A percentile compares a stretch with the other conserved stretches of the same genome.
phyloP scores from a whole-genome alignment of 2,329 filamentous ascomycete genomes.

The Trichophyton rubrum region DNA sequence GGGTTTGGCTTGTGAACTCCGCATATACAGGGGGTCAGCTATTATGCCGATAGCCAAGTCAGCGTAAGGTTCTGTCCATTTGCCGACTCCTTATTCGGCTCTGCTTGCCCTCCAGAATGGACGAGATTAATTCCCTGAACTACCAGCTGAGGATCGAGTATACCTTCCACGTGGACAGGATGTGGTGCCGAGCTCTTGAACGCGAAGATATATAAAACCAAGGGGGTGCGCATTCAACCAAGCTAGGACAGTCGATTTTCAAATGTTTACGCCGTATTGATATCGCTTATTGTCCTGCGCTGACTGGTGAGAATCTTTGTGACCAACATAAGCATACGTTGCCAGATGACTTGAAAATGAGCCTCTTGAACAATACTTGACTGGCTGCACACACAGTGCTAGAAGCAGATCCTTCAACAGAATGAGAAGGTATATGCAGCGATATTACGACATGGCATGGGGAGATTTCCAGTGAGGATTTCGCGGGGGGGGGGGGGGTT shows the following conservation, averaged over 20 bases:
- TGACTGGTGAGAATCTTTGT: background rate
- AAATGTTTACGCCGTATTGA: background rate
- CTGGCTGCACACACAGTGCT: background rate
- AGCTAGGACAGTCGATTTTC: background rate
- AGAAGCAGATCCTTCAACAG: background rate
- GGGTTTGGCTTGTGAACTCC: background rate
- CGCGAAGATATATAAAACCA: background rate
- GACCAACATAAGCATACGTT: background rate
- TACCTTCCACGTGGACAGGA: background rate
- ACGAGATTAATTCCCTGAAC: background rate
- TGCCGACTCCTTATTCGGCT: background rate
- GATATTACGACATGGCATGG: background rate
- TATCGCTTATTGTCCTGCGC: background rate
- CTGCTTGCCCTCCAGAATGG: background rate
- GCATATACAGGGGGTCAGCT: background rate
- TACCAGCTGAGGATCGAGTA: background rate
- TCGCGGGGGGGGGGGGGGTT: no score
- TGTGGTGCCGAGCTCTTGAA: background rate
- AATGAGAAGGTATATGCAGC: background rate
- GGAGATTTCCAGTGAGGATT: background rate
- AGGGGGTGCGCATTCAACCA: background rate
- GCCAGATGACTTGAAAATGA: background rate
- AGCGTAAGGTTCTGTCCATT: background rate
- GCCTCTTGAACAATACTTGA: background rate
- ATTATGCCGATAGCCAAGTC: background rate